phyloP scores from a whole-genome alignment of 257 asterid species.

The Vinca minor region DNA sequence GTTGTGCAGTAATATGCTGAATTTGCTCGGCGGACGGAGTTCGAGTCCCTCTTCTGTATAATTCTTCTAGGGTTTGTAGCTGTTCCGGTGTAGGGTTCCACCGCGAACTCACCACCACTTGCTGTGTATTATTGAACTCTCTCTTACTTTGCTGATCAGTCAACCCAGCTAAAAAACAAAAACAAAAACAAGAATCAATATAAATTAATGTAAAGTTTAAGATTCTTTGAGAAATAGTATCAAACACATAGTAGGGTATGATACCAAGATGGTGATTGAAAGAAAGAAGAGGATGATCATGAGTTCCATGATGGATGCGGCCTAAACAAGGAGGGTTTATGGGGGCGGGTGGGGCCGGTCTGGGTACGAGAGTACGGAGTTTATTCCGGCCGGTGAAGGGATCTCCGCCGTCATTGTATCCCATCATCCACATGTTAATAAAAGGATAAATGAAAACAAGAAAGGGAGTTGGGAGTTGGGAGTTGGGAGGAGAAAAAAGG shows the following conservation, averaged over 20 bases:
- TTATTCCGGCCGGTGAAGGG: conserved; percentile 46
- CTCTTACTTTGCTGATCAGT: conserved; percentile 61
- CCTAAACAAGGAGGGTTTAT: conserved; percentile 36
- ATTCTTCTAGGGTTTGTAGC: conserved; percentile 68
- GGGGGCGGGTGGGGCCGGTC: conserved; percentile 29
- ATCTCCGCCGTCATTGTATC: conserved; percentile 70
- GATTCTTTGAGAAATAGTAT: conserved; percentile 7
- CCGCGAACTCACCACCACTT: conserved; percentile 87
- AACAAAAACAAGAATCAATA: not conserved
- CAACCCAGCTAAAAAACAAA: conserved; percentile 29
- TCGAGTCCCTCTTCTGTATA: conserved; percentile 68
- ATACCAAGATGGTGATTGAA: conserved; percentile 69
- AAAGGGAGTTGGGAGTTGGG: not conserved
- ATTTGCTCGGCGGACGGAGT: conserved; percentile 89
- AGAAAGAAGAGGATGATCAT: conserved; percentile 55
- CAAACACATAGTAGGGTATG: conserved; percentile 12
- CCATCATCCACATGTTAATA: conserved; percentile 84
- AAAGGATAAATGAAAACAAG: conserved; percentile 1
- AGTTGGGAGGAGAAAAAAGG: not conserved
- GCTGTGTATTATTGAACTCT: conserved; percentile 49
- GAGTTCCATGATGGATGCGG: conserved; percentile 44
- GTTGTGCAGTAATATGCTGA: conserved; percentile 81
- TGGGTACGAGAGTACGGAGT: conserved; percentile 58
- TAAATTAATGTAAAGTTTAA: not conserved
- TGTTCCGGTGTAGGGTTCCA: conserved; percentile 98